Evolutionary conservation across 1,284 basidiomycete species (phyloP), one percentile per base, ranked within the genome.

Genomic region (Pseudozyma thailandica): DNA sequence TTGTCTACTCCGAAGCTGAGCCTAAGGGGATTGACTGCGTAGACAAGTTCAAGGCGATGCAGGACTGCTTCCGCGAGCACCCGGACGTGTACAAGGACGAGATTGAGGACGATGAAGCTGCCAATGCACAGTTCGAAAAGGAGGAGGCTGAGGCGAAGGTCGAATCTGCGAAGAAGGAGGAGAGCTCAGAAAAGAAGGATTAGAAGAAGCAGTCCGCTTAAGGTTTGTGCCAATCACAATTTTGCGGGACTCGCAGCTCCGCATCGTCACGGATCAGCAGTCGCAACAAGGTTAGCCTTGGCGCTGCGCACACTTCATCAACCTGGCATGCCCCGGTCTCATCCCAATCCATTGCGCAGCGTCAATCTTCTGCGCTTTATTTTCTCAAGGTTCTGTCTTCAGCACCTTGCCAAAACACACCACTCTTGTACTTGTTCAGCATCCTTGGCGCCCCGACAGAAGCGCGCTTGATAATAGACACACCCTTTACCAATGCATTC

Each of bases 11-110:
- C 9, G 93, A 97, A 82, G 88, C 89, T 55, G 96, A 98, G 79
- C 95, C 95, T 2, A 98, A 99, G 86, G 95, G 95, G 9, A 92
- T 98, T 58, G 92, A 98, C 78, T 99, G 95, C 77, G 92, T 99
- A 20, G 96, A 97, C 76, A 93, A 92, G 86, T 99, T 99, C 88
- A 91, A 94, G 85, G 89, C 86, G 18, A 99, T 98, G 95, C 95
- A 99, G 85, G 90, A 92, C 72, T 99, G 95, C 87, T 98, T 99
- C 87, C 89, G 93, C 77, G 89, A 89, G 75, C 92, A 98, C 84
- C 96, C 95, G 0, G 95, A 98, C 31, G 87, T 93, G 31, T 98
- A 98, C 83, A 93, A 90, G 26, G 92, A 94, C 79, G 94, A 82
- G 55, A 71, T 82, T 35, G 73, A 75, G 52, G 72, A 74, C 20